phyloP scores from a whole-genome alignment of 176 grass and related monocot genomes.

The Carex pumila region DNA sequence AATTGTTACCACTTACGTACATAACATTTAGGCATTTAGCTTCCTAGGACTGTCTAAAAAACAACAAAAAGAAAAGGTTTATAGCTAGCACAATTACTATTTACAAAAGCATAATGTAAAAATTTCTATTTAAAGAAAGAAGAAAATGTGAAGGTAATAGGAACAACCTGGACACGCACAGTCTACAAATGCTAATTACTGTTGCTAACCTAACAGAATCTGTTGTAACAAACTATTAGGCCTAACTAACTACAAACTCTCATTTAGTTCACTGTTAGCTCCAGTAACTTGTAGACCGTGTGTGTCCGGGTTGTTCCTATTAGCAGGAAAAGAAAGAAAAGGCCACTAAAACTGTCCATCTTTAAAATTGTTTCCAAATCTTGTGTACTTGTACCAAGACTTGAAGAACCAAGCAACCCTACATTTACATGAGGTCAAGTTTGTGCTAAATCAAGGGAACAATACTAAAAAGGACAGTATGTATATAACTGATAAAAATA shows the following conservation, averaged over 20 bases:
- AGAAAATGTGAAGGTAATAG: too few relatives aligned
- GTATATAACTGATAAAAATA: not conserved
- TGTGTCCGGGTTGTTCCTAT: too few relatives aligned
- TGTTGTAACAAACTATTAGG: too few relatives aligned
- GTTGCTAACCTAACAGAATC: too few relatives aligned
- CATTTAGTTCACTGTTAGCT: too few relatives aligned
- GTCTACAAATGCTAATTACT: too few relatives aligned
- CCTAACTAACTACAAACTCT: too few relatives aligned
- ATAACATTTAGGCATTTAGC: not conserved
- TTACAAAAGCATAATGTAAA: not conserved
- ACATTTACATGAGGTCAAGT: not conserved
- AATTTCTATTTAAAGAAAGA: too few relatives aligned
- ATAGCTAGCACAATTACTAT: not conserved
- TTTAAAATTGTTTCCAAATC: not conserved
- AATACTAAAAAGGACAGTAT: not conserved
- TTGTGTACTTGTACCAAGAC: constrained; percentile 5
- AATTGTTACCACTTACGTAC: not conserved
- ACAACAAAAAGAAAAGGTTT: not conserved
- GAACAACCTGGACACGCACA: too few relatives aligned
- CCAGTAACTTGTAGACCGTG: too few relatives aligned
- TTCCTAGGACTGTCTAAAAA: not conserved
- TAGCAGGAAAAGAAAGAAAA: too few relatives aligned
- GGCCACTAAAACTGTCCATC: not conserved
- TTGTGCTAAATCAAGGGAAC: not conserved
- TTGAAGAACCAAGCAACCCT: not conserved